Base-by-base conservation (phyloP, 1,284 basidiomycete species). In the Tilletia indica region DNA sequence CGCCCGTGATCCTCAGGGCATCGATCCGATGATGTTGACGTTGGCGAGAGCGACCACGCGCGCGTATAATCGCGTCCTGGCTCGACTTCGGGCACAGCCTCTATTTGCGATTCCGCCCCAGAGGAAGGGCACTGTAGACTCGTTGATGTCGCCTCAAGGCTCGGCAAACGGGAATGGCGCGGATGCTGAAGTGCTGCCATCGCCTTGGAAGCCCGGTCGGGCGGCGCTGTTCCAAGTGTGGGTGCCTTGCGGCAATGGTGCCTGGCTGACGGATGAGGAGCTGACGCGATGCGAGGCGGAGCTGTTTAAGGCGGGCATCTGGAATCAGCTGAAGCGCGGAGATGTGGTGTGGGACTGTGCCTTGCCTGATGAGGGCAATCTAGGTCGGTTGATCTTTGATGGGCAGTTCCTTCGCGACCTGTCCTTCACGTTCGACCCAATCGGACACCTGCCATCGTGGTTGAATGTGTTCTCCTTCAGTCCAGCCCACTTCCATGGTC, bases 331-430 rank as follows among this genome's bases (percentile, higher is more conserved):
- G 8, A 75, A 77, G 72, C 74, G 74, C 16, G 86, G 86, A 0
- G 86, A 86, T 71, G 76, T 86, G 64, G 83, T 86, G 11, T 76
- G 78, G 69, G 85, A 86, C 75, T 76, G 77, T 25, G 85, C 85
- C 0, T 72, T 84, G 4, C 80, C 78, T 11, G 80, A 82, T 51
- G 70, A 77, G 58, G 42, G 72, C 48, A 84, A 82, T 68, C 72
- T 75, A 49, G 80, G 82, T 42, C 80, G 82, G 72, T 77, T 82
- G 38, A 72, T 86, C 68, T 86, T 84, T 54, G 84, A 86, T 71
- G 86, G 86, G 9, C 75, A 77, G 9, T 81, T 76, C 58, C 71
- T 84, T 25, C 74, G 77, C 31, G 80, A 86, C 72, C 76, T 86
- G 3, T 73, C 77, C 11, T 84, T 79, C 69, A 70, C 73, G 47